These are phyloP conservation scores for Apiosordaria backusii DNA, from an alignment of 495 filamentous ascomycete species.

Conservation along the genomic window DNA sequence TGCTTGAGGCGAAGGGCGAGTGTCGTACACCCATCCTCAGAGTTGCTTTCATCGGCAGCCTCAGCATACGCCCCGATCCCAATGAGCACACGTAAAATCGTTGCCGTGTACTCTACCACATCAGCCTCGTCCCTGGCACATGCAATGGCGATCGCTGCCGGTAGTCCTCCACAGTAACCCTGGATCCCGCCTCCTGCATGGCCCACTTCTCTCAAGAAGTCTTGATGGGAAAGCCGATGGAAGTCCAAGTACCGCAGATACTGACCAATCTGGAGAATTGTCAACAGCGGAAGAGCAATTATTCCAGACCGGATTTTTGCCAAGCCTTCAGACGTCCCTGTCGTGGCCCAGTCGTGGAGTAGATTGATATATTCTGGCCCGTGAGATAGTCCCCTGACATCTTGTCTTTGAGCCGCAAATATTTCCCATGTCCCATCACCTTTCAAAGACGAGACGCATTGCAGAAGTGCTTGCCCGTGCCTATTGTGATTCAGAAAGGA, in stretches of 20 bases:
- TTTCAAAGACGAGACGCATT: not conserved
- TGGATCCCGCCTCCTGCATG: conserved; percentile 1
- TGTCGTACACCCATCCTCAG: conserved; percentile 20
- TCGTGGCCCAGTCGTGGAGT: conserved; percentile 4
- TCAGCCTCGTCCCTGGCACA: conserved; percentile 32
- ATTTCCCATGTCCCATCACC: not conserved
- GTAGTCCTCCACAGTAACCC: conserved; percentile 6
- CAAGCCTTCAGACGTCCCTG: not conserved
- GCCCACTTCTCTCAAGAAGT: not conserved
- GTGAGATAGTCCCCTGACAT: not conserved
- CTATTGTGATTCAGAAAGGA: conserved; percentile 1
- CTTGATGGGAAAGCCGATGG: conserved; percentile 15
- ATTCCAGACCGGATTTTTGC: conserved; percentile 29
- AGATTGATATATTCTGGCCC: not conserved
- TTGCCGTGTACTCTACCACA: conserved; percentile 40
- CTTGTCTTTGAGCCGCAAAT: not conserved
- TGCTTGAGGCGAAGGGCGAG: conserved; percentile 30
- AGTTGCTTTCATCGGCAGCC: conserved; percentile 26
- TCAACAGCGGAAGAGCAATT: conserved; percentile 31
- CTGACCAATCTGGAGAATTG: conserved; percentile 32
- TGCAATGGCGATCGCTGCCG: conserved; percentile 31
- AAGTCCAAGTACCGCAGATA: conserved; percentile 36
- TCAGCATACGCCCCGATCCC: conserved; percentile 33
- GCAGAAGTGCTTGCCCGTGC: not conserved
- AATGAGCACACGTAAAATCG: conserved; percentile 27